A percentile compares a stretch with the other conserved stretches of the same genome.
Evolutionary conservation across 2,329 filamentous ascomycete genomes (phyloP).

Genomic region (Paramyrothecium roridum): DNA sequence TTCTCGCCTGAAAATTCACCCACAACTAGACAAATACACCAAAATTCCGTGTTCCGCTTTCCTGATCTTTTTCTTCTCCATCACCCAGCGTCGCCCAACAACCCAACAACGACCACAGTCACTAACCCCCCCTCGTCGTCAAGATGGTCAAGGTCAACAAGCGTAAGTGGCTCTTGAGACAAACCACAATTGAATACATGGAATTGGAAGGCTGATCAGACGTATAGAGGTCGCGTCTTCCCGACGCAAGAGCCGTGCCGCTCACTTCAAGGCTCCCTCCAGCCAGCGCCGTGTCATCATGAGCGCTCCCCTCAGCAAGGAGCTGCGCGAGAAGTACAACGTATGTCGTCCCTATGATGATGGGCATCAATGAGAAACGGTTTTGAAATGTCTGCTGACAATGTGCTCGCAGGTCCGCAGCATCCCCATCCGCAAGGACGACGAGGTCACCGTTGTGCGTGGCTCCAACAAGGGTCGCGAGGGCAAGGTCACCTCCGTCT

Average conservation of each 20-base stretch:
- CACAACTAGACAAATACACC: constrained; percentile 17
- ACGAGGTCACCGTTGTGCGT: constrained; percentile 90
- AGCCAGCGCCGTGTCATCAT: constrained; percentile 94
- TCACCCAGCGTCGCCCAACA: constrained; percentile 28
- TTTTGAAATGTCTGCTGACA: constrained; percentile 5
- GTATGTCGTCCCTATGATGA: constrained; percentile 51
- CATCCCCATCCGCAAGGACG: constrained; percentile 97
- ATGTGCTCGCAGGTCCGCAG: constrained; percentile 67
- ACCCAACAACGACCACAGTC: constrained; percentile 26
- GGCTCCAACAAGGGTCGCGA: constrained; percentile 96
- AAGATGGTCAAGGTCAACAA: constrained; percentile 71
- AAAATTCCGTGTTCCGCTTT: not conserved
- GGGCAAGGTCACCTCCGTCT: constrained; percentile 97
- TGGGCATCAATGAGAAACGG: not conserved
- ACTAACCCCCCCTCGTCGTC: constrained; percentile 27
- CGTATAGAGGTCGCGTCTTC: constrained; percentile 64
- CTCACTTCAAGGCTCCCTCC: constrained; percentile 94
- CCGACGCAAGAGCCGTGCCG: constrained; percentile 98
- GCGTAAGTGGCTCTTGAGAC: constrained; percentile 35
- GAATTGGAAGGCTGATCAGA: not conserved
- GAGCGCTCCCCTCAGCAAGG: constrained; percentile 93
- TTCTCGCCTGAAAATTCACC: constrained; percentile 23
- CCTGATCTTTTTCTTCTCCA: constrained; percentile 3
- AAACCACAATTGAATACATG: no score
- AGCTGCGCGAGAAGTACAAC: constrained; percentile 98